Conservation (phyloP, 2,329 filamentous ascomycete species). For the Botrytis tulipae region DNA sequence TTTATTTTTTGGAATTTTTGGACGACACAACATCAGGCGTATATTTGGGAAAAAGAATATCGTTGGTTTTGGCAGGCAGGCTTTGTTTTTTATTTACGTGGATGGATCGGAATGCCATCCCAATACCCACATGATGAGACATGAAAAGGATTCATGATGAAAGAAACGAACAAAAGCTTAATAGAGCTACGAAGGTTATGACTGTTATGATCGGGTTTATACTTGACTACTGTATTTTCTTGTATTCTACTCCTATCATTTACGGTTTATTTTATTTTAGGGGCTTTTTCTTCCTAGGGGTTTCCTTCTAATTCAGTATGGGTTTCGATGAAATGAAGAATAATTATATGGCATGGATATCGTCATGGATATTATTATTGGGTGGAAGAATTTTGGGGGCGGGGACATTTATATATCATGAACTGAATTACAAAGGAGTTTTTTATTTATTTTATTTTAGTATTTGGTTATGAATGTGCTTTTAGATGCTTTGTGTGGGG, state of each 20-base stretch:
- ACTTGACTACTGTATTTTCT: slow-evolving; percentile 19
- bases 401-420: slow-evolving; percentile 6
- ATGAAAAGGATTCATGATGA: slow-evolving; percentile 4
- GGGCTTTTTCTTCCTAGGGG: not conserved
- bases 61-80: not conserved
- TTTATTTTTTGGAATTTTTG: not conserved
- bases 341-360: slow-evolving; percentile 10
- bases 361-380: not conserved
- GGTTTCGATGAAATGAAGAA: not conserved
- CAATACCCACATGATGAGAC: slow-evolving; percentile 4
- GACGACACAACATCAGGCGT: slow-evolving; percentile 7
- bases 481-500: not conserved
- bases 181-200: slow-evolving; percentile 20
- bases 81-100: not conserved
- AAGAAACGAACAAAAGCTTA: slow-evolving; percentile 18
- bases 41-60: slow-evolving; percentile 10
- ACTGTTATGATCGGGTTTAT: slow-evolving; percentile 21
- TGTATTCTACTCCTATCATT: slow-evolving; percentile 22
- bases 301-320: not conserved
- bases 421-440: slow-evolving; percentile 2
- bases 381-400: not conserved
- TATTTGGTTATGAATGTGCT: not conserved
- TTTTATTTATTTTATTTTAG: not conserved
- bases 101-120: not conserved
- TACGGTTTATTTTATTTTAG: slow-evolving; percentile 8